phyloP scores from a whole-genome alignment of 352 stramenopile genomes.

The Pythium aphanidermatum region DNA sequence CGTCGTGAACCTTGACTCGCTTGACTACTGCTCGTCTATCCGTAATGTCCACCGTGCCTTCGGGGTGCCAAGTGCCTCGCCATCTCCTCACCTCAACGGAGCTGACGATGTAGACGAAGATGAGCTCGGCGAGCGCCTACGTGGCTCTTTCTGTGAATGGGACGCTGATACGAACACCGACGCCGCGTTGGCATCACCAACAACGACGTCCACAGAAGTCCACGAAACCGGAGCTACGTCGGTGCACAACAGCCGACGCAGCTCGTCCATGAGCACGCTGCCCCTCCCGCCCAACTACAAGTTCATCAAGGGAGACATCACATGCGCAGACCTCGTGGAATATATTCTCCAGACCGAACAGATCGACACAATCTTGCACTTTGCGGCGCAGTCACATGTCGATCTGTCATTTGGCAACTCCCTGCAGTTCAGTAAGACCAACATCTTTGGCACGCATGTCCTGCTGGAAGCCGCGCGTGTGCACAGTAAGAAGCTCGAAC shows the following conservation, averaged over 20 bases:
- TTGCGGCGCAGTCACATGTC: constrained; percentile 96
- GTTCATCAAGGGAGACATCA: constrained; percentile 98
- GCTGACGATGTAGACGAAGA: constrained; percentile 26
- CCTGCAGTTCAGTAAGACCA: constrained; percentile 97
- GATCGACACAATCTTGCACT: constrained; percentile 98
- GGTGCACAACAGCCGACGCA: too few relatives aligned
- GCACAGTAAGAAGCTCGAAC: constrained; percentile 68
- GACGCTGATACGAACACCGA: constrained; percentile 19
- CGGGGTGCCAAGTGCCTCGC: background rate
- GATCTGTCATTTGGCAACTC: constrained; percentile 99
- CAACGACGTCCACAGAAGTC: too few relatives aligned
- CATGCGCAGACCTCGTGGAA: constrained; percentile 88
- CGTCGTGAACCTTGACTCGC: constrained; percentile 94
- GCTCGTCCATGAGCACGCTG: constrained; percentile 18
- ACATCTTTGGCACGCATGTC: constrained; percentile 97
- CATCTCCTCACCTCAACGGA: background rate
- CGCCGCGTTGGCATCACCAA: too few relatives aligned
- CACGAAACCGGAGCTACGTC: too few relatives aligned
- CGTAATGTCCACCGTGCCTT: constrained; percentile 65
- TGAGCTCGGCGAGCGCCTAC: constrained; percentile 34
- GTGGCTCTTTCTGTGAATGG: constrained; percentile 54
- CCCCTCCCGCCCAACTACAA: constrained; percentile 79
- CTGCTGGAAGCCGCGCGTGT: constrained; percentile 94
- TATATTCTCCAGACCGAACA: constrained; percentile 93
- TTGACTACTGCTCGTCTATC: constrained; percentile 79